Base-by-base conservation (phyloP, 441 rosid genomes). In the Isatis lusitanica region DNA sequence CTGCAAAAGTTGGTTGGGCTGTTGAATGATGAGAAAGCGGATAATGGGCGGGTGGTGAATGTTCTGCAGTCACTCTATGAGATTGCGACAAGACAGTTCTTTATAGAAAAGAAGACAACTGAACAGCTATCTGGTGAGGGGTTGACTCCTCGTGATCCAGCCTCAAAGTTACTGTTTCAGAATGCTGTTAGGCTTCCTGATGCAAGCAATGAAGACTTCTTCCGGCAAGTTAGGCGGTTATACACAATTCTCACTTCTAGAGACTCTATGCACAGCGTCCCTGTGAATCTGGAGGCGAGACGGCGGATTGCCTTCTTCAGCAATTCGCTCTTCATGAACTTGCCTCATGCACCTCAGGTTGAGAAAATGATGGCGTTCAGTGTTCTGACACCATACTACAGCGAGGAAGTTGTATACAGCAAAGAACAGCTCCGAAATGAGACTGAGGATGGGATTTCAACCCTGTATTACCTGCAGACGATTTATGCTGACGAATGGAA, bases 291-390 rank as follows among this genome's bases (percentile, higher is more conserved):
- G 6, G 97, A 93, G 83, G 98, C 98, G 24, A 86, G 96, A 74
- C 89, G 96, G 58, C 80, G 98, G 67, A 89, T 93, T 70, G 94
- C 98, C 18, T 91, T 93, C 81, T 93, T 93, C 77, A 93, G 97
- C 74, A 93, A 89, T 74, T 93, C 97, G n/a, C 90, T 93, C 58
- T 91, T 91, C 75, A 91, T 93, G 98, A 93, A 84, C 82, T 88
- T 93, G 87, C 98, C 98, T 38, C 96, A 87, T 77, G 92, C 98
- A 75, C 98, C 98, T 58, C 96, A 84, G 84, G 98, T 93, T 39
- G 98, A 93, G 91, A 93, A 91, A 78, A 93, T 89, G 97, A 86
- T 89, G 96, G 88, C 96, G 35, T 93, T 93, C 71, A 91, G 94
- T 62, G 92, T 91, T 73, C 82, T 93, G 67, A 91, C 98, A 40